Evolutionary conservation across 257 asterid species (phyloP), one percentile per base, ranked within the genome.

Genomic region (Gynochthodes officinalis): DNA sequence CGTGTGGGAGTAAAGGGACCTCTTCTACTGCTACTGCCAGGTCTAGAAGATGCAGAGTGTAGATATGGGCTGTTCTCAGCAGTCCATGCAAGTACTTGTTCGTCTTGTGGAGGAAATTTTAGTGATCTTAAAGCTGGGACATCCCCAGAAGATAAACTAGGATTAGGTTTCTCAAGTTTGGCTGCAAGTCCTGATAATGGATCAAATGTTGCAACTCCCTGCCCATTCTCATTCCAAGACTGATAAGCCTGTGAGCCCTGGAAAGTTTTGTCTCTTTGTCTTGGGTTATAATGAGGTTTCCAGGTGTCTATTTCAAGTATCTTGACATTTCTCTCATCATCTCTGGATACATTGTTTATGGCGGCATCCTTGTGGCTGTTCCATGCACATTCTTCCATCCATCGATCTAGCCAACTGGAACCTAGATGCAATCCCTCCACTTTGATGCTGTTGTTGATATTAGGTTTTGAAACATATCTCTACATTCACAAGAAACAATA

Each of bases 221-320:
- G 89, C 27, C 78, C 82, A 48, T 73, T 80, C 25, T 81, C 90
- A 6, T 81, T 89, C 90, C 90, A 84, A 74, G 87, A 77, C 54
- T 85, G 76, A 46, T 77, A 72, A 53, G 69, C 70, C 42, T 86
- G 89, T 71, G 91, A 72, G 40, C 81, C 57, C 73, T 79, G 76
- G 50, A 78, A 70, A 25, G 43, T 73, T 69, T 75, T 72, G 37
- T 84, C 87, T 28, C 76, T 80, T 72, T 73, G 78, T 48, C 76
- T 73, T 60, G 78, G 66, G 72, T 71, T 79, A 65, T 76, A 72
- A 63, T 67, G 82, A 63, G 98, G 98, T 74, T 82, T 89, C 96
- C 97, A 91, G 30, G 93, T 91, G 72, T 91, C 99, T 50, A 89
- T 82, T 79, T 91, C 98, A 3, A 94, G 91, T 42, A 94, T 90